A percentile compares a stretch with the other conserved stretches of the same genome.
These are phyloP conservation scores for Trichoderma virens DNA, from an alignment of 495 filamentous ascomycete species.

Conservation along the genomic window DNA sequence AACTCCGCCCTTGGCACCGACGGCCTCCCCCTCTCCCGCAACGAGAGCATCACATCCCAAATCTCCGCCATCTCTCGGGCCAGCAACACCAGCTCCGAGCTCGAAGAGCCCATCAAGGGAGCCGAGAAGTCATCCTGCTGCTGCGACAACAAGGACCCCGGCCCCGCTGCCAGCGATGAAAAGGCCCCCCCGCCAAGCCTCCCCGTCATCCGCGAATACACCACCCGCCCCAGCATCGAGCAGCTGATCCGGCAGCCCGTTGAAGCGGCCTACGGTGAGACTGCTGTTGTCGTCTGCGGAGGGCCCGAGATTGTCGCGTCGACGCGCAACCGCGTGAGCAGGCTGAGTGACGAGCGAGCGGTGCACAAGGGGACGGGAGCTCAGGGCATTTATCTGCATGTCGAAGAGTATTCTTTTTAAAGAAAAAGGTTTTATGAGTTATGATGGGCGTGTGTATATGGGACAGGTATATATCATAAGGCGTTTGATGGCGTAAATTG, in stretches of 20 bases:
- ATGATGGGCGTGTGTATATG: background rate
- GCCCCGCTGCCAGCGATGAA: too few relatives aligned
- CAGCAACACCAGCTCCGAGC: background rate
- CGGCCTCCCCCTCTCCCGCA: background rate
- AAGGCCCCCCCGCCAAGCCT: background rate
- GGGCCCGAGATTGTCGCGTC: conserved; percentile 56
- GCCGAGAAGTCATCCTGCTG: background rate
- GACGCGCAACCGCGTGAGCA: conserved; percentile 59
- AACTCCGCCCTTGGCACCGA: conserved; percentile 16
- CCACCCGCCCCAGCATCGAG: conserved; percentile 34
- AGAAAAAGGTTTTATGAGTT: background rate
- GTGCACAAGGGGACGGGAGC: conserved; percentile 89
- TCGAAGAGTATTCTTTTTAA: conserved; percentile 43
- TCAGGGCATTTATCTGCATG: conserved; percentile 55
- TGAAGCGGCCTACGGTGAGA: conserved; percentile 74
- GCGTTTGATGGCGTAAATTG: background rate
- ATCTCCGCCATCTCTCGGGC: conserved; percentile 7
- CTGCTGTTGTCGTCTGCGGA: conserved; percentile 75
- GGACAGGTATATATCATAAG: background rate
- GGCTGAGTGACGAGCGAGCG: conserved; percentile 73
- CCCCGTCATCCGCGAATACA: conserved; percentile 24
- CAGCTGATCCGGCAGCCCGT: conserved; percentile 43
- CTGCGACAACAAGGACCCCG: background rate
- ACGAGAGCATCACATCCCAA: background rate
- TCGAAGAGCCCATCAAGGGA: background rate